These are phyloP conservation scores for Phytophthora multivora DNA, from an alignment of 352 stramenopile species.

Conservation along the genomic window DNA sequence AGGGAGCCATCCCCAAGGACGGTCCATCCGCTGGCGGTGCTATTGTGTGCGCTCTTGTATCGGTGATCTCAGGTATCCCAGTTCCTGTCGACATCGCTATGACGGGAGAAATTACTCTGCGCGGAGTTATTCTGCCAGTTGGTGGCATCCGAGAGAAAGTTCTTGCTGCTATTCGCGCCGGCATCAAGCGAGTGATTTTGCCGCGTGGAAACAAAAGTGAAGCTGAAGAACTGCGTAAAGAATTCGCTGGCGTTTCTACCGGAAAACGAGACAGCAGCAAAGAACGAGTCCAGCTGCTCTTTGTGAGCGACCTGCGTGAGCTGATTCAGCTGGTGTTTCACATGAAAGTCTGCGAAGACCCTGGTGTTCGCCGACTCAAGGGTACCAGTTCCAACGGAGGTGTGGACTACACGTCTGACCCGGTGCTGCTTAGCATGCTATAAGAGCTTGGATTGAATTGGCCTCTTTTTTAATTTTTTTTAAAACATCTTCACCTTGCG, in stretches of 20 bases:
- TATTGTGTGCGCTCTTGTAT: slow-evolving; percentile 87
- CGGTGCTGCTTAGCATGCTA: slow-evolving; percentile 56
- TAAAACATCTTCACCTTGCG: slow-evolving; percentile 14
- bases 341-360: slow-evolving; percentile 58
- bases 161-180: slow-evolving; percentile 82
- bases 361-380: slow-evolving; percentile 18
- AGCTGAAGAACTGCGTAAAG: slow-evolving; percentile 66
- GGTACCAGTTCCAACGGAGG: slow-evolving; percentile 3
- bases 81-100: slow-evolving; percentile 87
- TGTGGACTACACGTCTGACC: slow-evolving; percentile 30
- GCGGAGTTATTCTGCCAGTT: slow-evolving; percentile 89
- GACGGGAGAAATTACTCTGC: slow-evolving; percentile 90
- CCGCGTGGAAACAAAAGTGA: slow-evolving; percentile 78
- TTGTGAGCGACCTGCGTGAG: slow-evolving; percentile 71
- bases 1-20: slow-evolving; percentile 91
- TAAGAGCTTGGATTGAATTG: slow-evolving; percentile 25
- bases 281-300: slow-evolving; percentile 58
- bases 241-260: slow-evolving; percentile 48
- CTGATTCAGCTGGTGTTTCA: slow-evolving; percentile 73
- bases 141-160: slow-evolving; percentile 93
- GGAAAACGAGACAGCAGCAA: slow-evolving; percentile 22
- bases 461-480: slow-evolving; percentile 29
- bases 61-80: slow-evolving; percentile 60
- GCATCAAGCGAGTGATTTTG: slow-evolving; percentile 83
- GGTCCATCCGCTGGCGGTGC: slow-evolving; percentile 86